A percentile compares a stretch with the other conserved stretches of the same genome.
Conservation (phyloP, 2,329 filamentous ascomycete genomes). For the Elsinoe arachidis region DNA sequence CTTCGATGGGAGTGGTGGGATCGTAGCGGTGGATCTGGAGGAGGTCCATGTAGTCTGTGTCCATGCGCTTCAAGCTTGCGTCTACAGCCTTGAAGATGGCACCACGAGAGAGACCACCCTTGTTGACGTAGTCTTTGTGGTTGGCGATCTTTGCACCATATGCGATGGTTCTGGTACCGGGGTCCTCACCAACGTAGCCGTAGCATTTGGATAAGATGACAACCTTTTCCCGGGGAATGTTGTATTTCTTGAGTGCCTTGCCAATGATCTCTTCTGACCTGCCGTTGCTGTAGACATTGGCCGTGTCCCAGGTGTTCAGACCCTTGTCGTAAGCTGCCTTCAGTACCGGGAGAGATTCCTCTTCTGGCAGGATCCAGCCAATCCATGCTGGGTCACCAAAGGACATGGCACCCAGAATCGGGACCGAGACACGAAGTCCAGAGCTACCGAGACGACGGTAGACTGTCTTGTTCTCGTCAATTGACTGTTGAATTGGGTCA, state of each 20-base stretch:
- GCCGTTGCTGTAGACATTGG: conserved; percentile 49
- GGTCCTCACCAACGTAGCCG: conserved; percentile 39
- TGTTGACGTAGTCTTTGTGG: conserved; percentile 44
- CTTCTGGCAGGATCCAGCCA: conserved; percentile 35
- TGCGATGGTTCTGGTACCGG: conserved; percentile 28
- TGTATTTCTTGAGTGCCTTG: conserved; percentile 52
- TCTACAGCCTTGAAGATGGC: conserved; percentile 42
- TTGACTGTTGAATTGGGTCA: conserved; percentile 21
- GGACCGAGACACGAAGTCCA: conserved; percentile 48
- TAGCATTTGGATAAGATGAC: conserved; percentile 52
- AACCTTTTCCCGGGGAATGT: conserved; percentile 48
- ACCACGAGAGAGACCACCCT: conserved; percentile 32
- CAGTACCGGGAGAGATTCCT: conserved; percentile 25
- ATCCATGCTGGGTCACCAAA: conserved; percentile 37
- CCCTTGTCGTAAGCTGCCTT: conserved; percentile 36
- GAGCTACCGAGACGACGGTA: conserved; percentile 46
- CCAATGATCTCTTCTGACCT: conserved; percentile 47
- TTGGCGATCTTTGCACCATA: conserved; percentile 35
- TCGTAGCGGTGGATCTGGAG: conserved; percentile 44
- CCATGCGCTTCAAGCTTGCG: conserved; percentile 34
- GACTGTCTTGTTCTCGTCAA: conserved; percentile 41
- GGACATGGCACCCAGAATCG: conserved; percentile 50
- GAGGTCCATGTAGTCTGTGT: conserved; percentile 40
- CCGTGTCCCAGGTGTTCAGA: conserved; percentile 40
- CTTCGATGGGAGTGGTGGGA: conserved; percentile 32